phyloP scores from a whole-genome alignment of 1,139 yeast genomes.

The Groenewaldozyma auringiensis region DNA sequence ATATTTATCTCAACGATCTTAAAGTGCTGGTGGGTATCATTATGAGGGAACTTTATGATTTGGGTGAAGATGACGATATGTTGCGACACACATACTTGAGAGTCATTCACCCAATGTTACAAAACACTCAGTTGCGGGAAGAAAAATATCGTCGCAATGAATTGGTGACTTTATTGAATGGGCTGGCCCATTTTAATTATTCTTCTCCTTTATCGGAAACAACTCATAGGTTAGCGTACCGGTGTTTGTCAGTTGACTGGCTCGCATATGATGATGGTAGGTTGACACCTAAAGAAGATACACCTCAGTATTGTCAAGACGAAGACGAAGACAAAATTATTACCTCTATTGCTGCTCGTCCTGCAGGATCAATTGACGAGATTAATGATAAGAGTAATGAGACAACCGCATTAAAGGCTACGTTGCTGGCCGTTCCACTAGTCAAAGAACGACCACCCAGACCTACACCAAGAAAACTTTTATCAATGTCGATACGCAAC shows the following conservation, averaged over 20 bases:
- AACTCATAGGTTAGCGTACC: constrained; percentile 52
- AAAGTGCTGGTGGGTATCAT: constrained; percentile 81
- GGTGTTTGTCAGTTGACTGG: constrained; percentile 57
- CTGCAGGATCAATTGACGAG: background rate
- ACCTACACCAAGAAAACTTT: constrained; percentile 12
- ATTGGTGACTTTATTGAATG: constrained; percentile 43
- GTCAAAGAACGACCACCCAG: constrained; percentile 9
- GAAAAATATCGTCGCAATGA: constrained; percentile 54
- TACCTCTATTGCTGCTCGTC: constrained; percentile 4
- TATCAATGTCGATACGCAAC: constrained; percentile 15
- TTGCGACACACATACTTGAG: constrained; percentile 69
- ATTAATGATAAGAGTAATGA: background rate
- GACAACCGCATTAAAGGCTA: background rate
- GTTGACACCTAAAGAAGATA: constrained; percentile 2
- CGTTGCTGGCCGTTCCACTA: background rate
- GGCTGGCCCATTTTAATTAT: constrained; percentile 29
- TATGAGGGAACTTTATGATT: constrained; percentile 66
- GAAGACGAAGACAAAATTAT: background rate
- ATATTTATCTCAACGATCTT: constrained; percentile 75
- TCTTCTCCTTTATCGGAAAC: constrained; percentile 25
- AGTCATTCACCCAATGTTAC: constrained; percentile 63
- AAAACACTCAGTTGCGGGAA: constrained; percentile 54
- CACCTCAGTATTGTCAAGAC: background rate
- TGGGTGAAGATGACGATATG: constrained; percentile 53
- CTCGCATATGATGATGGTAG: constrained; percentile 32